A percentile compares a stretch with the other conserved stretches of the same genome.
phyloP scores from a whole-genome alignment of 169 alveolate species.

The Plasmodium gaboni region DNA sequence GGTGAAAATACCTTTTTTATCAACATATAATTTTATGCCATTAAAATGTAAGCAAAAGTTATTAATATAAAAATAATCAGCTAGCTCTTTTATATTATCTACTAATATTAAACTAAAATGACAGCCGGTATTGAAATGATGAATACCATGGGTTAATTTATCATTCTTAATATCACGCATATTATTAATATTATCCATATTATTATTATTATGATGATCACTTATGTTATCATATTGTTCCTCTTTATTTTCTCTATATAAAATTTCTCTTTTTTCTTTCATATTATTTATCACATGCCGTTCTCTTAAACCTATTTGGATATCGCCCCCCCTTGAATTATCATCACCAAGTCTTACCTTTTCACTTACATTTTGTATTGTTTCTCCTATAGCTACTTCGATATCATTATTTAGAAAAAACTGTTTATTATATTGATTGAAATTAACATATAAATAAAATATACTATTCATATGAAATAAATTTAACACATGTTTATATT shows the following conservation, averaged over 20 bases:
- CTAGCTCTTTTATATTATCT: slow-evolving; percentile 30
- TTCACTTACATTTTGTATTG: slow-evolving; percentile 9
- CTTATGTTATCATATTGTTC: too few species aligned
- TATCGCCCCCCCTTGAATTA: too few species aligned
- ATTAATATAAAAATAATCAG: slow-evolving; percentile 50
- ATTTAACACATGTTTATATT: slow-evolving; percentile 39
- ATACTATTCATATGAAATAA: slow-evolving; percentile 17
- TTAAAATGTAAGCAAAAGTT: slow-evolving; percentile 28
- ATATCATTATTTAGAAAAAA: slow-evolving; percentile 34
- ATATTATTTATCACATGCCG: not conserved
- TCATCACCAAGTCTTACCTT: not conserved
- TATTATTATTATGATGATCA: too few species aligned
- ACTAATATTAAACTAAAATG: slow-evolving; percentile 41
- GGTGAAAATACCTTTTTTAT: slow-evolving; percentile 14
- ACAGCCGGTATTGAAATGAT: slow-evolving; percentile 13
- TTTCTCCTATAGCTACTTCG: slow-evolving; percentile 38
- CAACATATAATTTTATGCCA: slow-evolving; percentile 10
- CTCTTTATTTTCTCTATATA: not conserved
- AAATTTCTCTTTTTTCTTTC: not conserved
- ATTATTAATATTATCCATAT: too few species aligned
- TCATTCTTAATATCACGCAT: not conserved
- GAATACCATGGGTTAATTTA: not conserved
- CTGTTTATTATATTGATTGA: slow-evolving; percentile 8
- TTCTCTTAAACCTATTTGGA: not conserved
- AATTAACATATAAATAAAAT: slow-evolving; percentile 39